Evolutionary conservation across 176 grass and related monocot species (phyloP), one percentile per base, ranked within the genome.

Genomic region (Oryza punctata): DNA sequence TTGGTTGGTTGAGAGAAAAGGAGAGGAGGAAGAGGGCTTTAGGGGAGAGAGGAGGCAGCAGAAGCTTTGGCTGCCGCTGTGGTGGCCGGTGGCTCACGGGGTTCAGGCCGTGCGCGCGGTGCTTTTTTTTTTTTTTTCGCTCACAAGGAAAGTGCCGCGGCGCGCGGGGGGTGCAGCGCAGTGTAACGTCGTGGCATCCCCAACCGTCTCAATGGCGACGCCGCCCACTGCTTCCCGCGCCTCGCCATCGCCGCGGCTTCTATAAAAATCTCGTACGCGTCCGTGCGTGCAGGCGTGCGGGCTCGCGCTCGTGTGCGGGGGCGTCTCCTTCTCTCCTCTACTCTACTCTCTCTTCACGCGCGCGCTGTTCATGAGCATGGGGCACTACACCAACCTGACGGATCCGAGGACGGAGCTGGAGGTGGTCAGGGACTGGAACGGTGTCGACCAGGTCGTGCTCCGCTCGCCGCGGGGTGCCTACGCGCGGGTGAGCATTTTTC

Each of bases 341-440:
- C 45, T 45, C 7, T 30, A 3, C 14, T 3, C 18, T 12, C 21
- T 9, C 44, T 69, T 18, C 28, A 6, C 49, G 49, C 5, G 49
- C 16, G 15, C 2, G 24, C 12, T 30, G 84, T 74, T 54, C 9
- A 88, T 92, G 85, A 82, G 64, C 19, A 93, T 88, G 91, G 91
- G 82, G 24, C 85, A 64, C 43, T 71, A 68, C 77, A 67, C 12
- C 66, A 27, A 60, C 80, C 60, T 49, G 46, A 67, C 10, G 86
- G 92, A 91, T 93, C 87, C 67, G 79, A 96, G 63, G 74, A 59
- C 77, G 12, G 84, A 85, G 10, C 41, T 91, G 84, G 92, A 93
- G 86, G 88, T 92, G 57, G 75, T 81, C 47, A 87, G 82, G 80
- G 91, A 88, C 79, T 90, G 88, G 86, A 94, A 89, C 81, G 92